A percentile compares a stretch with the other conserved stretches of the same genome.
Evolutionary conservation across 768 basidiomycete species (phyloP).

Genomic region (Termitomyces titanicus): DNA sequence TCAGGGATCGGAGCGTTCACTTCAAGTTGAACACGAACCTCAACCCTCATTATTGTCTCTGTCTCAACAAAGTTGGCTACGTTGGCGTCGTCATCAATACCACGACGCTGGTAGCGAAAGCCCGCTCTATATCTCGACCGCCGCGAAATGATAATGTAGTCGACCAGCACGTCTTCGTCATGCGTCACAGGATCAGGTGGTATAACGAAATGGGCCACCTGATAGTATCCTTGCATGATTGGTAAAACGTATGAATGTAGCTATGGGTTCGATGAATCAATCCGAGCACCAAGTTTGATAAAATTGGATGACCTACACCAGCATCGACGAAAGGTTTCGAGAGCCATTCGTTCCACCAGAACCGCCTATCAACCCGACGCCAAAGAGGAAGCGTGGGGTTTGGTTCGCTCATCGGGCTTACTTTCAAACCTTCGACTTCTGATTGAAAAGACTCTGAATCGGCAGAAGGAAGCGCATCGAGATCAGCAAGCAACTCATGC

Average conservation of each 20-base stretch:
- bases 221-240: constrained; percentile 92
- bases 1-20: background rate
- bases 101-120: constrained; percentile 89
- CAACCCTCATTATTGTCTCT: constrained; percentile 81
- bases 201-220: constrained; percentile 65
- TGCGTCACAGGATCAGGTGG: constrained; percentile 43
- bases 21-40: constrained; percentile 42
- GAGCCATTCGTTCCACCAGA: constrained; percentile 97
- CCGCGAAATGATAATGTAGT: constrained; percentile 82
- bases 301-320: constrained; percentile 52
- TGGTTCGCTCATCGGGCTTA: constrained; percentile 65
- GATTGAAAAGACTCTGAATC: constrained; percentile 16
- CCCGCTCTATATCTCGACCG: constrained; percentile 89
- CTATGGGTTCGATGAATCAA: constrained; percentile 28
- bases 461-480: constrained; percentile 45
- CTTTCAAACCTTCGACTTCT: constrained; percentile 26
- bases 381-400: constrained; percentile 80
- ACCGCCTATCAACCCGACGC: constrained; percentile 85
- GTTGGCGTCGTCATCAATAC: constrained; percentile 88
- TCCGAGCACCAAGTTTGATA: background rate
- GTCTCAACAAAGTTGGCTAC: constrained; percentile 98
- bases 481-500: constrained; percentile 55
- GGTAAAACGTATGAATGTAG: constrained; percentile 85
- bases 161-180: constrained; percentile 51
- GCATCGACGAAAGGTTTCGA: constrained; percentile 82